Conservation (phyloP, 2,329 filamentous ascomycete genomes). For the Lasiodiplodia citricola region DNA sequence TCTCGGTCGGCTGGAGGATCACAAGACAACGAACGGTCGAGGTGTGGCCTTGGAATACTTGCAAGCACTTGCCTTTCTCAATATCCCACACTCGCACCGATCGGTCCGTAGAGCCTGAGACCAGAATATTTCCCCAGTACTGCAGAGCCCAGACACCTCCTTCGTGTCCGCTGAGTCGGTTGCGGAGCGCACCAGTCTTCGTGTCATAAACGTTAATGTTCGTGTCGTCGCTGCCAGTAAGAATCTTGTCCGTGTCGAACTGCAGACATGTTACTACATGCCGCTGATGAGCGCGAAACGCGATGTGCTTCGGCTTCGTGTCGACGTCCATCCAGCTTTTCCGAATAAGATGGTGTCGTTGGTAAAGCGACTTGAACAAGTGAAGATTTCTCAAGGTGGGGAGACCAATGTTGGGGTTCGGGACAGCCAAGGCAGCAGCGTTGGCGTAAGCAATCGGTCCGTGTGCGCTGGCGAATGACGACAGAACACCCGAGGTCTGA, state of each 20-base stretch:
- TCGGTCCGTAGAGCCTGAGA: conserved; percentile 94
- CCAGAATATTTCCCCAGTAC: conserved; percentile 92
- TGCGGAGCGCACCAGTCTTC: conserved; percentile 84
- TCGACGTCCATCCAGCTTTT: conserved; percentile 88
- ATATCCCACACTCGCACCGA: conserved; percentile 99
- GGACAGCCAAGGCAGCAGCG: conserved; percentile 80
- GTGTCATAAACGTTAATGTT: conserved; percentile 98
- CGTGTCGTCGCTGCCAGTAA: conserved; percentile 96
- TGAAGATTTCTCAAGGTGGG: conserved; percentile 81
- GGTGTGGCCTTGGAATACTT: conserved; percentile 96
- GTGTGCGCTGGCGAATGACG: conserved; percentile 64
- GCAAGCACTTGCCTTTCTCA: conserved; percentile 86
- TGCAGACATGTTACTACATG: conserved; percentile 98
- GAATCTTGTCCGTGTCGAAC: conserved; percentile 96
- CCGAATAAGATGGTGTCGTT: conserved; percentile 87
- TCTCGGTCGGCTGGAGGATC: conserved; percentile 85
- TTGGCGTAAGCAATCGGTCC: conserved; percentile 86
- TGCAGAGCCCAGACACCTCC: conserved; percentile 97
- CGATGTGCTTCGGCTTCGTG: conserved; percentile 85
- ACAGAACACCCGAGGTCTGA: conserved; percentile 52
- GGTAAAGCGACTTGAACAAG: conserved; percentile 95
- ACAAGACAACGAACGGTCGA: conserved; percentile 96
- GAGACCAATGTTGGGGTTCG: conserved; percentile 80
- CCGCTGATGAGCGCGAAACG: conserved; percentile 92
- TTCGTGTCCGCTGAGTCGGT: conserved; percentile 88